Conservation (phyloP, 805 yeast species). For the Myxozyma neotropica region DNA sequence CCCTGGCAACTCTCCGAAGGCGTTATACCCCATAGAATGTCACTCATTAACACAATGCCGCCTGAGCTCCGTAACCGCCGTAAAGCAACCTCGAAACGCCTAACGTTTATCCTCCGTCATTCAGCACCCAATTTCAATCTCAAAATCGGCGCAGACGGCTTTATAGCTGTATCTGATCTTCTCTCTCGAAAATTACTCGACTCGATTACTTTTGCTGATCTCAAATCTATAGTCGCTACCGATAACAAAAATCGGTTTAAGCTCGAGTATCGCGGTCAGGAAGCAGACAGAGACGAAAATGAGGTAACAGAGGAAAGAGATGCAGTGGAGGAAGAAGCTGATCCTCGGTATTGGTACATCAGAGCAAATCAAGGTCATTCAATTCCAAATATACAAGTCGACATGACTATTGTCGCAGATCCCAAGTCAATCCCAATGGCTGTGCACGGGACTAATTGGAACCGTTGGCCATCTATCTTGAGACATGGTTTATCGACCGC, state of each 20-base stretch:
- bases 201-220: slow-evolving; percentile 59
- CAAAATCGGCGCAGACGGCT: slow-evolving; percentile 68
- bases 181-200: slow-evolving; percentile 62
- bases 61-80: slow-evolving; percentile 45
- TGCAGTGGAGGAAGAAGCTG: slow-evolving; percentile 2
- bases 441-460: slow-evolving; percentile 77
- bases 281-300: neutral
- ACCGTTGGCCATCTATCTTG: slow-evolving; percentile 46
- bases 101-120: slow-evolving; percentile 82
- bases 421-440: slow-evolving; percentile 53
- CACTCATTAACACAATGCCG: slow-evolving; percentile 53
- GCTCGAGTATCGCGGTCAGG: slow-evolving; percentile 45
- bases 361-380: slow-evolving; percentile 97
- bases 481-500: slow-evolving; percentile 64
- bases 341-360: slow-evolving; percentile 44
- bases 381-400: slow-evolving; percentile 41
- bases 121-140: slow-evolving; percentile 73
- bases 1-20: neutral
- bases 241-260: slow-evolving; percentile 76
- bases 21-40: slow-evolving; percentile 35
- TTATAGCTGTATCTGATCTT: slow-evolving; percentile 56
- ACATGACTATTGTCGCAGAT: slow-evolving; percentile 46
- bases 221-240: slow-evolving; percentile 59
- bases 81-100: slow-evolving; percentile 48
- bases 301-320: neutral